Evolutionary conservation across 2,329 filamentous ascomycete species (phyloP).

Genomic region (Ceratocystis huliohia): DNA sequence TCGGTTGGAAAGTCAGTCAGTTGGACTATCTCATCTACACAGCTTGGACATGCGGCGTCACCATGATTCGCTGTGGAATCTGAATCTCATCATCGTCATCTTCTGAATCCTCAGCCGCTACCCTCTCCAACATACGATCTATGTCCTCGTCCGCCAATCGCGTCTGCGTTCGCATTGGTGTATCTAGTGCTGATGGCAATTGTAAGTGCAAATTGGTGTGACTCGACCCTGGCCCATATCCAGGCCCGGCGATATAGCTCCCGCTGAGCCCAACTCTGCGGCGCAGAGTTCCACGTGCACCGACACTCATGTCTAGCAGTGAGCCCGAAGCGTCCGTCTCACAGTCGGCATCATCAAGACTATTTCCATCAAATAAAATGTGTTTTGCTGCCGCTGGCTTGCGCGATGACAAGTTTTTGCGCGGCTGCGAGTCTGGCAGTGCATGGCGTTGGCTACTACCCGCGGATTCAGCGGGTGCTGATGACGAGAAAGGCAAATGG

Average conservation of each 20-base stretch:
- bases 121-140: slow-evolving; percentile 45
- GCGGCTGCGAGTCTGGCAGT: slow-evolving; percentile 37
- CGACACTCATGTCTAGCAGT: slow-evolving; percentile 19
- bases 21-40: slow-evolving; percentile 4
- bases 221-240: slow-evolving; percentile 23
- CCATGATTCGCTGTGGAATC: slow-evolving; percentile 32
- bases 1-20: not conserved
- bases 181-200: slow-evolving; percentile 37
- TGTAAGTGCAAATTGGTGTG: slow-evolving; percentile 34
- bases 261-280: slow-evolving; percentile 23
- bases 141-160: slow-evolving; percentile 43
- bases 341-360: slow-evolving; percentile 23
- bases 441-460: slow-evolving; percentile 25
- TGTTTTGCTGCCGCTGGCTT: slow-evolving; percentile 35
- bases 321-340: slow-evolving; percentile 29
- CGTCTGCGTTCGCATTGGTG: slow-evolving; percentile 31
- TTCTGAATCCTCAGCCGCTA: slow-evolving; percentile 36
- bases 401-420: slow-evolving; percentile 41
- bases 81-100: slow-evolving; percentile 47
- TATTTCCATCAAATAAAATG: slow-evolving; percentile 35
- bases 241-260: not conserved
- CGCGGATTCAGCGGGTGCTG: slow-evolving; percentile 21
- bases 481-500: slow-evolving; percentile 10
- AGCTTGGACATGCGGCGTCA: slow-evolving; percentile 12
- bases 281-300: slow-evolving; percentile 14